Evolutionary conservation across 176 grass and related monocot genomes (phyloP).

Genomic region (Miscanthus lutarioriparius): DNA sequence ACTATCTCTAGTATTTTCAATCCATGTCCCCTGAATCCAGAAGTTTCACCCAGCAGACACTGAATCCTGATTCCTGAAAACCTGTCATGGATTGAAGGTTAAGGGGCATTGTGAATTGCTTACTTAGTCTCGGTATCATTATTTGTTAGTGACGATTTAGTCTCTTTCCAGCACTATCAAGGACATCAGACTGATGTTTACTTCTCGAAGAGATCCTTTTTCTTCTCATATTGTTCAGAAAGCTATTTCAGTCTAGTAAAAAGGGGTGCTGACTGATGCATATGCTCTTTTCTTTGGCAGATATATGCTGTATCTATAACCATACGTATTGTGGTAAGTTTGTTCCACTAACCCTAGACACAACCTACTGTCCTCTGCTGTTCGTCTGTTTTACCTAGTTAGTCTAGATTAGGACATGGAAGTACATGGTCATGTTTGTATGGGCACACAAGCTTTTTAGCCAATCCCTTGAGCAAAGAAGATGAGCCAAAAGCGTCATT

Average conservation of each 20-base stretch:
- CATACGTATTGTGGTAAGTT: constrained; percentile 68
- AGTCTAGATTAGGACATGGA: background rate
- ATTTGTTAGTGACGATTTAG: background rate
- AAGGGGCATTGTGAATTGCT: background rate
- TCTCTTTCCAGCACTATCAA: background rate
- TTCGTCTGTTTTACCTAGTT: constrained; percentile 17
- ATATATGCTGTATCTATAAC: constrained; percentile 73
- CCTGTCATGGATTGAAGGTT: background rate
- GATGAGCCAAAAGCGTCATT: background rate
- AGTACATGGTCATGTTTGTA: constrained; percentile 5
- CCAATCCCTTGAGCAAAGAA: constrained; percentile 10
- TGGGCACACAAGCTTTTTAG: background rate
- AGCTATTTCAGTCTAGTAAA: constrained; percentile 28
- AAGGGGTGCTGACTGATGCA: constrained; percentile 1
- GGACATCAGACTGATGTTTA: background rate
- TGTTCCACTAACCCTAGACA: constrained; percentile 16
- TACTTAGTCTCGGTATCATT: background rate
- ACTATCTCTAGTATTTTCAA: background rate
- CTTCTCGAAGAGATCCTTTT: background rate
- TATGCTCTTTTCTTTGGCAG: constrained; percentile 36
- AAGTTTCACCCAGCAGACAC: background rate
- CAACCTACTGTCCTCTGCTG: background rate
- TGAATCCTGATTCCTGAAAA: background rate
- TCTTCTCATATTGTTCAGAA: constrained; percentile 2
- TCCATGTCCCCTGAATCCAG: background rate